phyloP scores from a whole-genome alignment of 805 yeast genomes.

The Metschnikowia vanudenii region DNA sequence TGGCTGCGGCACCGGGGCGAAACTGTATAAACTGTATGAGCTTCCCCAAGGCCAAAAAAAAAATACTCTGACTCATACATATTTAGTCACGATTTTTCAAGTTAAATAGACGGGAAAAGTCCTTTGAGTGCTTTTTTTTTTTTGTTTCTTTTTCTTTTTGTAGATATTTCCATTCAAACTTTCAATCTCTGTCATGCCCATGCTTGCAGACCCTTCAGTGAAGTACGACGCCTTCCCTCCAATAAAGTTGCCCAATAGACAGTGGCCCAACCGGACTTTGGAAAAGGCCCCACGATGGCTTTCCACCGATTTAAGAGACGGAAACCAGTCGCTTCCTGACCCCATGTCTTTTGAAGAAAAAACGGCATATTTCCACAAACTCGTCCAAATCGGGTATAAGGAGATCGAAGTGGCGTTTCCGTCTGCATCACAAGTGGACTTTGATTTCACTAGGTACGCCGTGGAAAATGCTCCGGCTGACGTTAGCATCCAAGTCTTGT shows the following conservation, averaged over 20 bases:
- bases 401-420: conserved; percentile 86
- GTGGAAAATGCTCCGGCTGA: conserved; percentile 73
- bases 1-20: neutral
- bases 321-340: conserved; percentile 81
- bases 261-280: conserved; percentile 66
- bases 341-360: conserved; percentile 84
- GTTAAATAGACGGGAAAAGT: neutral
- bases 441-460: conserved; percentile 75
- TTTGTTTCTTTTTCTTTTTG: no score
- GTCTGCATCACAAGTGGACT: conserved; percentile 75
- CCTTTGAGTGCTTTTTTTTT: no score
- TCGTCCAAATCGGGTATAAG: conserved; percentile 72
- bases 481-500: conserved; percentile 71
- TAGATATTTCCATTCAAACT: neutral
- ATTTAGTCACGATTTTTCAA: neutral
- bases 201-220: conserved; percentile 56
- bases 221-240: conserved; percentile 62
- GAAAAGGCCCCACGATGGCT: conserved; percentile 76
- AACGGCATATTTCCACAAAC: conserved; percentile 63
- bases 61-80: conserved; percentile 6
- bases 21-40: conserved; percentile 6
- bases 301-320: conserved; percentile 80
- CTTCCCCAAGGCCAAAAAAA: neutral
- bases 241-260: conserved; percentile 56
- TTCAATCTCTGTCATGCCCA: conserved; percentile 12